Conservation (phyloP, 1,139 yeast genomes). For the Saccharomyces hybrid region DNA sequence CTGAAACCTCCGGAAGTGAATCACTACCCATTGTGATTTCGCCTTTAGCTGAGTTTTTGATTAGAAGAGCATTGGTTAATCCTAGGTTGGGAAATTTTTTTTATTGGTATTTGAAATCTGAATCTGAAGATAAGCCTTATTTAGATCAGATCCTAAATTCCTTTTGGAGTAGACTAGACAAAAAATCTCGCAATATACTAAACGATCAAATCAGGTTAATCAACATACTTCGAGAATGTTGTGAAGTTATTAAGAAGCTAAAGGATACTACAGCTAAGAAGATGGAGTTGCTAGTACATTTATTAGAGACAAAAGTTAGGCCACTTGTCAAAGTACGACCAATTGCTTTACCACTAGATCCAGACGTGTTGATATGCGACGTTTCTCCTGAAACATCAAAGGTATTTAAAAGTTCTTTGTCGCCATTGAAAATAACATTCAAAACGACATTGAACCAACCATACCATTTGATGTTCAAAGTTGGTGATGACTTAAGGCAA, state of each 20-base stretch:
- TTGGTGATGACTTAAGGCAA: constrained; percentile 92
- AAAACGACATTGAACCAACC: constrained; percentile 45
- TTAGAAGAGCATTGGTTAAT: constrained; percentile 62
- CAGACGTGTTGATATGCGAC: constrained; percentile 51
- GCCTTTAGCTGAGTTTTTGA: constrained; percentile 71
- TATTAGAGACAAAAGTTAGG: constrained; percentile 31
- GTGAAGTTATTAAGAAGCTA: constrained; percentile 37
- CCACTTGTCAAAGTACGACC: constrained; percentile 22
- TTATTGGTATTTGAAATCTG: constrained; percentile 89
- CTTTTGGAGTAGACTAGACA: constrained; percentile 28
- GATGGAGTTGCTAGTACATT: constrained; percentile 38
- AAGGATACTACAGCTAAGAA: constrained; percentile 54
- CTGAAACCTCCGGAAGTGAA: constrained; percentile 10
- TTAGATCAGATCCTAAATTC: constrained; percentile 33
- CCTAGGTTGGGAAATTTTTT: constrained; percentile 69
- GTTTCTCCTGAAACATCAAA: constrained; percentile 71
- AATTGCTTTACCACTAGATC: constrained; percentile 33
- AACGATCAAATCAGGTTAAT: constrained; percentile 41
- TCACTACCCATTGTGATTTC: constrained; percentile 35
- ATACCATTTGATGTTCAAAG: constrained; percentile 85
- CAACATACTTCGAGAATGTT: constrained; percentile 36
- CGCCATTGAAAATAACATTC: constrained; percentile 78
- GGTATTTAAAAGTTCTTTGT: constrained; percentile 83
- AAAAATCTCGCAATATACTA: constrained; percentile 23
- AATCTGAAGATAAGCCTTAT: constrained; percentile 58